A percentile compares a stretch with the other conserved stretches of the same genome.
These are phyloP conservation scores for Epichloe uncinata DNA, from an alignment of 2,329 filamentous ascomycete genomes.

Conservation along the genomic window DNA sequence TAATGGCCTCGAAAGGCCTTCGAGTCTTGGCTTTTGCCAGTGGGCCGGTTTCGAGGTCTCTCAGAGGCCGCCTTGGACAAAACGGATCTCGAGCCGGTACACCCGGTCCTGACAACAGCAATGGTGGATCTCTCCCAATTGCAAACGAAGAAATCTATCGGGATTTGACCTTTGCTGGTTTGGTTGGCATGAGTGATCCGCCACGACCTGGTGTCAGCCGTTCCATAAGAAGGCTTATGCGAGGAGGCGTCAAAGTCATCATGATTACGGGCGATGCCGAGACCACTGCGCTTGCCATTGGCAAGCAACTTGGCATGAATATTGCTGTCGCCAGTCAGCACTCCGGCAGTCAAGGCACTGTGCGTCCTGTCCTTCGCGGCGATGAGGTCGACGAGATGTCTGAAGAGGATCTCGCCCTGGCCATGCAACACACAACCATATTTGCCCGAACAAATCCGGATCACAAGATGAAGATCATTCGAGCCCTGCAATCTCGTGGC, in stretches of 20 bases:
- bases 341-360: constrained; percentile 39
- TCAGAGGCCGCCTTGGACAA: constrained; percentile 27
- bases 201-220: constrained; percentile 80
- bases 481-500: constrained; percentile 77
- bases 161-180: constrained; percentile 74
- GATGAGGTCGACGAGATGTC: constrained; percentile 92
- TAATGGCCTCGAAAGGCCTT: constrained; percentile 79
- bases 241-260: constrained; percentile 89
- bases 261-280: constrained; percentile 99
- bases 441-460: constrained; percentile 95
- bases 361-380: constrained; percentile 66
- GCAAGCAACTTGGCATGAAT: constrained; percentile 87
- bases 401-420: constrained; percentile 68
- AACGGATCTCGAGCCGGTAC: constrained; percentile 37
- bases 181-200: constrained; percentile 96
- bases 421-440: constrained; percentile 80
- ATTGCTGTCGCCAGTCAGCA: constrained; percentile 44
- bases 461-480: constrained; percentile 95
- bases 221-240: constrained; percentile 80
- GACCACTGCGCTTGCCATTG: constrained; percentile 87
- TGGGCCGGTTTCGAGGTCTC: constrained; percentile 46
- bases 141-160: constrained; percentile 60
- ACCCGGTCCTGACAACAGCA: constrained; percentile 26
- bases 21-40: constrained; percentile 90
- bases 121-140: constrained; percentile 30